Evolutionary conservation across 2,329 filamentous ascomycete species (phyloP).

Genomic region (Rhexocercosporidium sp.): DNA sequence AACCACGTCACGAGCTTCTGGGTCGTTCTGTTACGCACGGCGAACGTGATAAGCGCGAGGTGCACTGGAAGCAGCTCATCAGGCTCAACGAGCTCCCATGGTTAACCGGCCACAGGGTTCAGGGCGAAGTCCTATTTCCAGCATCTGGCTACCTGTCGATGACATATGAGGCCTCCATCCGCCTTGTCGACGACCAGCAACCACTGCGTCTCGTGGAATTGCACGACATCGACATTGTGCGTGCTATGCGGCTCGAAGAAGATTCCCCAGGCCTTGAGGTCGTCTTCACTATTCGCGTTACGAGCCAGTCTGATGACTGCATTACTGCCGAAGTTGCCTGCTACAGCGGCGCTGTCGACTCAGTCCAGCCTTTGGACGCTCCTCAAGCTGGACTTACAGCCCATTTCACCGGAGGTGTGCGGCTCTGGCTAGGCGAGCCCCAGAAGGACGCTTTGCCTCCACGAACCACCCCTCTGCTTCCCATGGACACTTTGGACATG

Average conservation of each 20-base stretch:
- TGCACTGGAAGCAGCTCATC: constrained; percentile 25
- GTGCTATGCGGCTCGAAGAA: not conserved
- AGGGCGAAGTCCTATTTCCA: constrained; percentile 46
- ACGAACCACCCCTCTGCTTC: no score
- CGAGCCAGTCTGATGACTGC: not conserved
- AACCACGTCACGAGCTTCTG: constrained; percentile 23
- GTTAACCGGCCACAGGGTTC: constrained; percentile 52
- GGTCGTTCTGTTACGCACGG: constrained; percentile 12
- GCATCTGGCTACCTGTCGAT: constrained; percentile 54
- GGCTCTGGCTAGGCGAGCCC: no score
- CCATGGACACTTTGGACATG: no score
- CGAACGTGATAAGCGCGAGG: constrained; percentile 1
- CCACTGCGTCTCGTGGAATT: constrained; percentile 11
- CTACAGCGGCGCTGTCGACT: not conserved
- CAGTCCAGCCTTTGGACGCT: not conserved
- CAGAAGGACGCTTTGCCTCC: no score
- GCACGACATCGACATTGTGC: not conserved
- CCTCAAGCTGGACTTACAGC: no score
- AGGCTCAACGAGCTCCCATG: constrained; percentile 47
- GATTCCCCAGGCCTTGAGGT: constrained; percentile 17
- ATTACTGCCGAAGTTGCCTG: not conserved
- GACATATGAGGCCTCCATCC: constrained; percentile 50
- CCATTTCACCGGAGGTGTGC: no score
- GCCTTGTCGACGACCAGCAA: not conserved
- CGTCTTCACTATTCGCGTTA: constrained; percentile 15